A percentile compares a stretch with the other conserved stretches of the same genome.
These are phyloP conservation scores for Viola pubescens DNA, from an alignment of 441 rosid species.

Conservation along the genomic window DNA sequence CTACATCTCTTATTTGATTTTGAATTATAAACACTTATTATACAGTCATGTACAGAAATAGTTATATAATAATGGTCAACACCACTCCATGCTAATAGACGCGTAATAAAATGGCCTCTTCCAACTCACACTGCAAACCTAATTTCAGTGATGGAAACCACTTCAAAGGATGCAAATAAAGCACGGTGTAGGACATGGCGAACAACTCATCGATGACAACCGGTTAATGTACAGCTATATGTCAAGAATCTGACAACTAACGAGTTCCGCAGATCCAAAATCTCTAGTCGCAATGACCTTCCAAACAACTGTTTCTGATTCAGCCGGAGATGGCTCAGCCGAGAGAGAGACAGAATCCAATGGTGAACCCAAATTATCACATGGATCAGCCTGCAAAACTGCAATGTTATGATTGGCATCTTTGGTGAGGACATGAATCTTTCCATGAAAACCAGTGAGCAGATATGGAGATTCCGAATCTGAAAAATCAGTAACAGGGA, in stretches of 20 bases:
- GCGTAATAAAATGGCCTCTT: too few species aligned
- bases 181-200: neutral
- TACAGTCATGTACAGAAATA: too few species aligned
- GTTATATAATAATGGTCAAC: too few species aligned
- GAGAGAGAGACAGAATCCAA: conserved; percentile 26
- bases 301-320: conserved; percentile 58
- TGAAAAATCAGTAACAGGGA: conserved; percentile 49
- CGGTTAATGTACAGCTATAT: conserved; percentile 24
- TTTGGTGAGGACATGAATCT: conserved; percentile 73
- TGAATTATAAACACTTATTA: too few species aligned
- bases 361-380: conserved; percentile 28
- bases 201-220: neutral
- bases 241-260: conserved; percentile 71
- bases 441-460: conserved; percentile 74
- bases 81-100: too few species aligned
- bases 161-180: neutral
- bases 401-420: conserved; percentile 41
- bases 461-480: conserved; percentile 73
- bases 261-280: conserved; percentile 62
- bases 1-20: too few species aligned
- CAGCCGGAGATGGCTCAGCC: conserved; percentile 24
- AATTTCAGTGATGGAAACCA: too few species aligned
- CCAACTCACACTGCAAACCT: too few species aligned
- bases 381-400: conserved; percentile 60
- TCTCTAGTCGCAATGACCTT: conserved; percentile 42